Evolutionary conservation across 345 rosid genomes (phyloP).

Genomic region (Excoecaria cochinchinensis): DNA sequence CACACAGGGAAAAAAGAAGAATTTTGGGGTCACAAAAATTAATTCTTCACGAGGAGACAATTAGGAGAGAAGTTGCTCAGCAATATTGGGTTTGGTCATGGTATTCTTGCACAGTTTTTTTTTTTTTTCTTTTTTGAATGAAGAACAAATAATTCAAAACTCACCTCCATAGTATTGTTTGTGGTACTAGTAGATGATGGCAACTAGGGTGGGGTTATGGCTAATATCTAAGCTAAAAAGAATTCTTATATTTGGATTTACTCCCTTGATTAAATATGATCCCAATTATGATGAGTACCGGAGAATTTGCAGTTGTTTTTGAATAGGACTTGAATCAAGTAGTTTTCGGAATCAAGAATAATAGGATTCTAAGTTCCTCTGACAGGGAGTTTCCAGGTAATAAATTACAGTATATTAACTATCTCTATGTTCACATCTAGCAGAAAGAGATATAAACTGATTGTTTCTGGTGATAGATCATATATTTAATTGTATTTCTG

Average conservation of each 20-base stretch:
- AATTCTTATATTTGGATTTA: not conserved
- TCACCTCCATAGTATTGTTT: not conserved
- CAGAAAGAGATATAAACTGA: not conserved
- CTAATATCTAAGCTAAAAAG: not conserved
- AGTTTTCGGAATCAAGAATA: constrained; percentile 10
- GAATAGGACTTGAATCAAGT: not conserved
- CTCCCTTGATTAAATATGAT: not conserved
- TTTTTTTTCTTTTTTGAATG: not conserved
- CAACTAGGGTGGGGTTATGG: not conserved
- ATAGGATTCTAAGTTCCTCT: not conserved
- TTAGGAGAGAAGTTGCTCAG: not conserved
- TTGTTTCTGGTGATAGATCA: not conserved
- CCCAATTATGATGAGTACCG: not conserved
- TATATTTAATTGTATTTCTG: not conserved
- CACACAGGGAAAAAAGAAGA: not conserved
- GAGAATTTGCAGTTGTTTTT: not conserved
- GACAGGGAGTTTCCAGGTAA: not conserved
- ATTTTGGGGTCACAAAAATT: not conserved
- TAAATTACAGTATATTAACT: not conserved
- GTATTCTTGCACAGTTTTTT: not conserved
- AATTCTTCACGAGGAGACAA: not conserved
- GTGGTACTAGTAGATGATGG: not conserved
- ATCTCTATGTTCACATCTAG: not conserved
- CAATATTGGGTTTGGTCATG: not conserved
- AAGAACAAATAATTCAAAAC: not conserved